These are phyloP conservation scores for Botrytis hyacinthi DNA, from an alignment of 2,329 filamentous ascomycete genomes.

Conservation along the genomic window DNA sequence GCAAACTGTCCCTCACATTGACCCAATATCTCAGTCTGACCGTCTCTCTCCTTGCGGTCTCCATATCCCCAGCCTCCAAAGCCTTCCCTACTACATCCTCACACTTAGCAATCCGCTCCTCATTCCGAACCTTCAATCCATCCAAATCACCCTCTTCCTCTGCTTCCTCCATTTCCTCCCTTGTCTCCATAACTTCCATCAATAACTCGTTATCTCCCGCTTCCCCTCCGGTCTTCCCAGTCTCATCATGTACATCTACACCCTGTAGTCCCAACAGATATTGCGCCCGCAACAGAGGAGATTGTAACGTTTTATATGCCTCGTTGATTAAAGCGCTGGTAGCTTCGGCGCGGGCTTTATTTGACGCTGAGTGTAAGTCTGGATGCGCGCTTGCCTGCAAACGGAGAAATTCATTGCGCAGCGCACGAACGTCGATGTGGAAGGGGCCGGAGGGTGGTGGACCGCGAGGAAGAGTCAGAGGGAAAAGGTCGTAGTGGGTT, in stretches of 20 bases:
- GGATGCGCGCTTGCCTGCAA: conserved; percentile 78
- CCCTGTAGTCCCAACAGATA: conserved; percentile 73
- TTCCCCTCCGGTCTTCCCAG: conserved; percentile 70
- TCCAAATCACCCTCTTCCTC: conserved; percentile 62
- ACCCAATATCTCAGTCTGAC: conserved; percentile 85
- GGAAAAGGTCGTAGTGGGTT: conserved; percentile 88
- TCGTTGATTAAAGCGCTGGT: conserved; percentile 84
- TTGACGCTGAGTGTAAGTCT: conserved; percentile 52
- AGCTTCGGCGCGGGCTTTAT: conserved; percentile 66
- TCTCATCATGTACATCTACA: conserved; percentile 57
- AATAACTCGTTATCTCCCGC: conserved; percentile 68
- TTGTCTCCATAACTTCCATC: conserved; percentile 75
- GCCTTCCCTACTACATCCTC: conserved; percentile 61
- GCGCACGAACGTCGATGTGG: conserved; percentile 63
- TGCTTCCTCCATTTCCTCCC: conserved; percentile 73
- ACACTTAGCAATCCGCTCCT: conserved; percentile 61
- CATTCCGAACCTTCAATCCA: conserved; percentile 62
- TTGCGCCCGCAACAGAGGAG: conserved; percentile 80
- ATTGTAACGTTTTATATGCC: conserved; percentile 80
- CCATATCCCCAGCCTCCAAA: conserved; percentile 65
- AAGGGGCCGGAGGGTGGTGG: conserved; percentile 79
- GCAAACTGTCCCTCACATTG: conserved; percentile 76
- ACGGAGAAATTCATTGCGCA: conserved; percentile 82
- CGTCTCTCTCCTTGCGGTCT: conserved; percentile 66
- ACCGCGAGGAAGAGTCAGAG: conserved; percentile 69